Conservation (phyloP, 345 rosid genomes). For the Moringa oleifera region DNA sequence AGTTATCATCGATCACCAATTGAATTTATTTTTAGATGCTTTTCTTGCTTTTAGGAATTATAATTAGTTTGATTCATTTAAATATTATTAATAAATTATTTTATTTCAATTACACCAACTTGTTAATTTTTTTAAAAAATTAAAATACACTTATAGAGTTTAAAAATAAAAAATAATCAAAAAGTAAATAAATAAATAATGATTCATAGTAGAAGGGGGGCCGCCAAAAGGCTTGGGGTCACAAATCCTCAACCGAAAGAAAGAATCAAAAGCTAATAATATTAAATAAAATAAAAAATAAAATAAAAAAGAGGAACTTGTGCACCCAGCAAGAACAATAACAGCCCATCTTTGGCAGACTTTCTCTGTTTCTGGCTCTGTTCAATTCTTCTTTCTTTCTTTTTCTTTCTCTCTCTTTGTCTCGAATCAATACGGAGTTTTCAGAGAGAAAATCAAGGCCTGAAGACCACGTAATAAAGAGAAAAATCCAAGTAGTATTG, state of each 20-base stretch:
- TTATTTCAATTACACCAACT: too few species aligned
- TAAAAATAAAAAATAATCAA: too few species aligned
- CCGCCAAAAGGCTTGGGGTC: constrained; percentile 12
- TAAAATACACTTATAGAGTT: too few species aligned
- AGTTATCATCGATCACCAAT: too few species aligned
- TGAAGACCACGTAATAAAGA: constrained; percentile 21
- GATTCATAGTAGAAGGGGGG: constrained; percentile 4
- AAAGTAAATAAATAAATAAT: neutral
- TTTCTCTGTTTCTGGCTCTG: neutral
- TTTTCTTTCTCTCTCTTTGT: neutral
- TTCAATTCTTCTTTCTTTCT: too few species aligned
- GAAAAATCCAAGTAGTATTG: neutral
- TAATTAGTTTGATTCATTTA: too few species aligned
- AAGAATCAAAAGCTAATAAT: neutral
- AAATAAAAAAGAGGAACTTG: neutral
- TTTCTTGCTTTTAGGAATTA: too few species aligned
- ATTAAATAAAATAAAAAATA: neutral
- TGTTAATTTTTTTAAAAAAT: too few species aligned
- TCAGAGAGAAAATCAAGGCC: constrained; percentile 16
- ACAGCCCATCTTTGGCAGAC: neutral
- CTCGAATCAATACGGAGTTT: neutral
- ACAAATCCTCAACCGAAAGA: neutral
- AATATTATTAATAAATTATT: too few species aligned
- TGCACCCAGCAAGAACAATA: neutral
- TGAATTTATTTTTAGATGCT: too few species aligned